Evolutionary conservation across 345 rosid genomes (phyloP).

Genomic region (Brassica carinata): DNA sequence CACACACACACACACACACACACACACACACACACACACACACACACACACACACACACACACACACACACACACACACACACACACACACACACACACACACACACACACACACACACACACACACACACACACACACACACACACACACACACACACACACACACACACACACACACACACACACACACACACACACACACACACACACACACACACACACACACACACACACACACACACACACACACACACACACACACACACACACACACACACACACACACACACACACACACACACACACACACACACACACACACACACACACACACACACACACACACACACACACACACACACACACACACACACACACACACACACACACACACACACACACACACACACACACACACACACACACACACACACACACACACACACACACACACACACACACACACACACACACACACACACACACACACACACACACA

Average conservation of each 20-base stretch:
- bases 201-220: not conserved
- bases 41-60: not conserved
- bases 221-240: not conserved
- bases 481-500: not conserved
- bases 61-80: not conserved
- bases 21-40: not conserved
- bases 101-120: not conserved
- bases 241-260: not conserved
- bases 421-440: not conserved
- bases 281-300: not conserved
- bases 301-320: not conserved
- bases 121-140: not conserved
- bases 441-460: not conserved
- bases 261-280: not conserved
- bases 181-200: not conserved
- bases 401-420: not conserved
- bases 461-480: not conserved
- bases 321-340: not conserved
- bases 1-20: not conserved
- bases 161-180: not conserved
- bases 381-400: not conserved
- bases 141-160: not conserved
- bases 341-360: not conserved
- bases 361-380: not conserved
- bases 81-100: not conserved